Evolutionary conservation across 2,329 filamentous ascomycete species (phyloP), one percentile per base, ranked within the genome.

Genomic region (Pyrenophora teres): DNA sequence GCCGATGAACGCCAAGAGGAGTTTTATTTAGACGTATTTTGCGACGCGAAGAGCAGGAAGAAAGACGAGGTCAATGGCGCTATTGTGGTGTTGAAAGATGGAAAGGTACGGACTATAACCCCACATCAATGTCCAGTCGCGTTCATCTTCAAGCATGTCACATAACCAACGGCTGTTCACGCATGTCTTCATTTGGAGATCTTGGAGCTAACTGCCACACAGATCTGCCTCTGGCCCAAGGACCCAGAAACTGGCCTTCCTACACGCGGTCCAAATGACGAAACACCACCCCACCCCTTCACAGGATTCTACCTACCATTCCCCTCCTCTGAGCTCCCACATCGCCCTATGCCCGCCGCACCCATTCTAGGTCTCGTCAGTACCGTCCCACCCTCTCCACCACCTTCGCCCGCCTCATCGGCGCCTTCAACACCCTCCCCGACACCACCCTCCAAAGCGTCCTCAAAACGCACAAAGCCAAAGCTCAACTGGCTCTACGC

Each of bases 401-500:
- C 46, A 8, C n/a, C 31, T 9, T 35, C 42, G 9, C 49, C 42
- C 0, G 37, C 52, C 61, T 69, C 10, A 65, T 74, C 49, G 80
- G 83, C 27, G 5, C 48, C 60, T 8, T 63, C 61, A 1, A 47
- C 46, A 2, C 52, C 60, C 3, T 54, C 56, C 2, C 46, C 50
- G 9, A n/a, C 30, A 3, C 40, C 47, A 3, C 36, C 32, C 4
- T 33, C 32, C 16, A 23, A 21, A 37, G 19, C 15, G 2, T 50
- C n/a, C 15, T n/a, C 46, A 10, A 50, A 37, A 38, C 38, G 54
- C 7, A 55, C 44, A 12, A 70, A 70, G 31, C 85, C 86, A 0
- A 81, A 86, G 68, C 70, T 89, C 46, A 87, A 87, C 56, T 89
- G 86, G 86, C 79, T 89, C 16, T 89, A 86, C 60, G 80, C 83